A percentile compares a stretch with the other conserved stretches of the same genome.
Evolutionary conservation across 441 rosid genomes (phyloP).

Genomic region (Adansonia grandidieri): DNA sequence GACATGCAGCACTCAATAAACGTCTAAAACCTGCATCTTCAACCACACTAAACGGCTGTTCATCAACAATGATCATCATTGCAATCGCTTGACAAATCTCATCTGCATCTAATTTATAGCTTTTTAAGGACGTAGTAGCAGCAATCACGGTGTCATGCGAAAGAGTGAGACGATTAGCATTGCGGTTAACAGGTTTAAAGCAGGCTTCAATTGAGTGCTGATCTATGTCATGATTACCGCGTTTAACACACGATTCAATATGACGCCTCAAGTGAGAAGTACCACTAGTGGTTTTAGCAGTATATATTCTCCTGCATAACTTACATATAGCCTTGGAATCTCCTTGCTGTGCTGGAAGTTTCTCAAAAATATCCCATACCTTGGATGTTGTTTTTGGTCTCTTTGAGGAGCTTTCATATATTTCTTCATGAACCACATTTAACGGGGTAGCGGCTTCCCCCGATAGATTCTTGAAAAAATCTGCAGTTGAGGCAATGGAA

Average conservation of each 20-base stretch:
- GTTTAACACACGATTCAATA: slow-evolving; percentile 30
- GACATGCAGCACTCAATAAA: slow-evolving; percentile 31
- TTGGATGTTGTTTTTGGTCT: slow-evolving; percentile 29
- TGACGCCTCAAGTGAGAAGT: slow-evolving; percentile 35
- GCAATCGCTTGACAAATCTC: slow-evolving; percentile 29
- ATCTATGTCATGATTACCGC: slow-evolving; percentile 20
- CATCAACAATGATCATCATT: slow-evolving; percentile 34
- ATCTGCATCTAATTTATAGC: slow-evolving; percentile 19
- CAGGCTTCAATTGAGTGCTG: slow-evolving; percentile 21
- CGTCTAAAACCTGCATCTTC: slow-evolving; percentile 31
- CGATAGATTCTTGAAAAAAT: slow-evolving; percentile 21
- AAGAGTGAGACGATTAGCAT: slow-evolving; percentile 10
- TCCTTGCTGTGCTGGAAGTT: slow-evolving; percentile 30
- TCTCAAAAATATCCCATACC: slow-evolving; percentile 33
- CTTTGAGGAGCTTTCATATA: slow-evolving; percentile 26
- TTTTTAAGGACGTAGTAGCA: slow-evolving; percentile 22
- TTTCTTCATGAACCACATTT: slow-evolving; percentile 11
- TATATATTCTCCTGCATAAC: slow-evolving; percentile 29
- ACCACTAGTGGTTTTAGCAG: slow-evolving; percentile 30
- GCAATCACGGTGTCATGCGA: slow-evolving; percentile 28
- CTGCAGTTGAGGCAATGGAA: slow-evolving; percentile 19
- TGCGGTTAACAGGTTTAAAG: slow-evolving; percentile 18
- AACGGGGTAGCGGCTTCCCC: slow-evolving; percentile 8
- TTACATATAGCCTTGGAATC: slow-evolving; percentile 34
- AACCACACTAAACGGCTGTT: slow-evolving; percentile 30